Evolutionary conservation across 208 protist genomes (phyloP).

Genomic region (Leishmania arabica): DNA sequence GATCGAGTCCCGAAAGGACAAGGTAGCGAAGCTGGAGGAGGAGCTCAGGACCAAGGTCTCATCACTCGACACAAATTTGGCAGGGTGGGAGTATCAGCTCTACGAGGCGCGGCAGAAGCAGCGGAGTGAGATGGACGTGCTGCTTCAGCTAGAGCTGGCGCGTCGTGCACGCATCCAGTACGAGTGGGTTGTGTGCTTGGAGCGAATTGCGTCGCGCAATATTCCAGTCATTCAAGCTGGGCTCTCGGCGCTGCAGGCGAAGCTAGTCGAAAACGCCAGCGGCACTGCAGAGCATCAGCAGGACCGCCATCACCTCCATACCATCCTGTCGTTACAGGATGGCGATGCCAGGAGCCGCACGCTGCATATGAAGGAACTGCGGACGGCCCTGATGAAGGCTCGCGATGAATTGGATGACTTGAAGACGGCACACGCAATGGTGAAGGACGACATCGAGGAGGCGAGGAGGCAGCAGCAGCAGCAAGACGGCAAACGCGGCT

Average conservation of each 20-base stretch:
- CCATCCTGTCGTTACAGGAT: constrained; percentile 5
- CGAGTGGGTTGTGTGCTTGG: constrained; percentile 69
- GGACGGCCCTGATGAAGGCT: constrained; percentile 34
- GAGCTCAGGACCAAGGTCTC: constrained; percentile 39
- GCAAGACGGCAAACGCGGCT: constrained; percentile 10
- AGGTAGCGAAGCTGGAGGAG: constrained; percentile 52
- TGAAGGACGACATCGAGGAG: constrained; percentile 65
- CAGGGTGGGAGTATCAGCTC: constrained; percentile 80
- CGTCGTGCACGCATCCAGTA: constrained; percentile 57
- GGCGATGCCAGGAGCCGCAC: constrained; percentile 5
- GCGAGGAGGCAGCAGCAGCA: constrained; percentile 33
- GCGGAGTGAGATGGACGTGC: constrained; percentile 45
- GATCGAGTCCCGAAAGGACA: constrained; percentile 41
- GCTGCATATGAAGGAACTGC: constrained; percentile 40
- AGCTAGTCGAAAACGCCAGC: constrained; percentile 6
- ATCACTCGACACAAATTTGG: constrained; percentile 58
- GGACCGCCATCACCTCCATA: constrained; percentile 5
- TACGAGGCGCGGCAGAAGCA: constrained; percentile 57
- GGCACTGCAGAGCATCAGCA: background rate
- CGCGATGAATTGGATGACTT: constrained; percentile 64
- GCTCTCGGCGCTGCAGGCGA: constrained; percentile 20
- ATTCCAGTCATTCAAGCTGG: constrained; percentile 37
- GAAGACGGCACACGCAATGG: constrained; percentile 74
- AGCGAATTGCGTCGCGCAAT: constrained; percentile 61
- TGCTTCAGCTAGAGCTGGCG: constrained; percentile 46